These are phyloP conservation scores for Eucalyptus globulus DNA, from an alignment of 345 rosid genomes.

Conservation along the genomic window DNA sequence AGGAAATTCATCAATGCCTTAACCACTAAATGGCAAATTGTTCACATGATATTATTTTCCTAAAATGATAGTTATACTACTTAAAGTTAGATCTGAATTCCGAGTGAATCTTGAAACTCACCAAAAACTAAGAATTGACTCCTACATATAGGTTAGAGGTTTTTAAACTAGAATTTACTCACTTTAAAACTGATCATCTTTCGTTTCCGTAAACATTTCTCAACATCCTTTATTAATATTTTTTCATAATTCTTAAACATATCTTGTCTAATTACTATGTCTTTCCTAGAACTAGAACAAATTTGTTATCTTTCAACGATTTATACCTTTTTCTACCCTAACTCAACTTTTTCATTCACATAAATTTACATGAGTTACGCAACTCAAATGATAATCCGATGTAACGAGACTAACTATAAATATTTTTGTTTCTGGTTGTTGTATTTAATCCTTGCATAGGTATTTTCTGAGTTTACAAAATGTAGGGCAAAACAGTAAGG, in stretches of 20 bases:
- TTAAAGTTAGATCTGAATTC: accelerated
- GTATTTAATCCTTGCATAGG: not conserved
- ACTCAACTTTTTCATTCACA: not conserved
- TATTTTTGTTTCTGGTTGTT: not conserved
- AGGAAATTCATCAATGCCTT: not conserved
- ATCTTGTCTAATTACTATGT: not conserved
- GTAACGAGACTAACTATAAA: not conserved
- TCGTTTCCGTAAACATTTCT: not conserved
- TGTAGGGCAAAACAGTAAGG: not conserved
- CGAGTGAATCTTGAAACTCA: accelerated
- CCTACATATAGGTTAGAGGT: accelerated
- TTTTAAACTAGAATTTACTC: not conserved
- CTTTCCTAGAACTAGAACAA: not conserved
- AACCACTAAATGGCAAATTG: not conserved
- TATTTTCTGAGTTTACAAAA: not conserved
- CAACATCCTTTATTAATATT: not conserved
- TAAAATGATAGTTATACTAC: not conserved
- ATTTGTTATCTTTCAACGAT: not conserved
- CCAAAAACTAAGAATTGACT: not conserved
- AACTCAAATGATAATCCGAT: not conserved
- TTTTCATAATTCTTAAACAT: not conserved
- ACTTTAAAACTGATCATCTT: not conserved
- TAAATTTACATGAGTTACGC: not conserved
- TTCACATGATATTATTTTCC: not conserved
- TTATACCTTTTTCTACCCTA: not conserved